phyloP scores from a whole-genome alignment of 371 early-diverging fungal species.

The Mortierella sp. region DNA sequence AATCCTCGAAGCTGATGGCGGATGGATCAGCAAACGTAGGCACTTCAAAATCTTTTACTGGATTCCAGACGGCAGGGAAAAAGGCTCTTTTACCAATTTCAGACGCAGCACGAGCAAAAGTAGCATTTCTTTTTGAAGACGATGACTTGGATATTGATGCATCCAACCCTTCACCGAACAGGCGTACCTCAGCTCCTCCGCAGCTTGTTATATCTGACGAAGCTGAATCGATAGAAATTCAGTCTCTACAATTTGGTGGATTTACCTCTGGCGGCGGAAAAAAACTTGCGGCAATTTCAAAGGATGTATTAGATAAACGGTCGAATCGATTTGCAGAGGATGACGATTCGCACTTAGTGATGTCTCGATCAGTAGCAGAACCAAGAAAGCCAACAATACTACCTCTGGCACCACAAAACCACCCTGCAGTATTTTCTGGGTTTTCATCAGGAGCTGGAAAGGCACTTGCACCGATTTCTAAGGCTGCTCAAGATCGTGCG shows the following conservation, averaged over 20 bases:
- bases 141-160: not conserved
- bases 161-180: not conserved
- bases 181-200: not conserved
- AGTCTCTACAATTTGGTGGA: slow-evolving; percentile 16
- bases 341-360: not conserved
- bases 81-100: slow-evolving; percentile 28
- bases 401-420: not conserved
- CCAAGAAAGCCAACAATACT: not conserved
- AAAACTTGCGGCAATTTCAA: slow-evolving; percentile 17
- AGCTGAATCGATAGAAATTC: not conserved
- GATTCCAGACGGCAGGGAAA: slow-evolving; percentile 24
- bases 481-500: slow-evolving; percentile 32
- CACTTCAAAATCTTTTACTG: not conserved
- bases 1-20: not conserved
- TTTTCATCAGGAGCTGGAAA: slow-evolving; percentile 35
- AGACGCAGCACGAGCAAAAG: slow-evolving; percentile 16
- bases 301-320: slow-evolving; percentile 25
- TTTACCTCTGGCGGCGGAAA: slow-evolving; percentile 34
- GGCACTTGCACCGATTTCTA: slow-evolving; percentile 35
- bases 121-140: slow-evolving; percentile 23
- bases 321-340: slow-evolving; percentile 28
- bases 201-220: not conserved
- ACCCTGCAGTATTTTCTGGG: slow-evolving; percentile 11
- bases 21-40: not conserved
- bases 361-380: not conserved